Evolutionary conservation across 2,329 filamentous ascomycete species (phyloP).

Genomic region (Ciborinia camelliae): DNA sequence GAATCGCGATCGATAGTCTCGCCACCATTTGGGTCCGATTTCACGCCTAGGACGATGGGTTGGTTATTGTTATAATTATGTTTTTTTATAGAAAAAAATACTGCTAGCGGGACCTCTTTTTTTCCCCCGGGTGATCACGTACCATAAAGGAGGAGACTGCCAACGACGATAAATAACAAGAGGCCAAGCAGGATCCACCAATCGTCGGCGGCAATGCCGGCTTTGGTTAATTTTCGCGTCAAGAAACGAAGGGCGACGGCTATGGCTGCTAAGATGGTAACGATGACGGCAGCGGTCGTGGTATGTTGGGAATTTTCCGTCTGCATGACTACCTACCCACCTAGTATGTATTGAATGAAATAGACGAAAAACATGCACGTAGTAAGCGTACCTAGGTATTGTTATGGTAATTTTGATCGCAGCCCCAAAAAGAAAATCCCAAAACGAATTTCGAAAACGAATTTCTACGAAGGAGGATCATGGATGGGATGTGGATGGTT

Average conservation of each 20-base stretch:
- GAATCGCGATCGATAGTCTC: conserved; percentile 18
- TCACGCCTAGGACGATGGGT: conserved; percentile 8
- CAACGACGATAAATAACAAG: not conserved
- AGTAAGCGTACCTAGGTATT: no score
- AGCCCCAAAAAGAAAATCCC: not conserved
- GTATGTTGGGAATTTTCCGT: conserved; percentile 7
- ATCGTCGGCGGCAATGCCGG: conserved; percentile 19
- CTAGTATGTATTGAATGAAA: no score
- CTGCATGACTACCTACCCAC: conserved; percentile 9
- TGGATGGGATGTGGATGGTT: no score
- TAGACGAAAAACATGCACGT: not conserved
- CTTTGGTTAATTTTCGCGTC: conserved; percentile 12
- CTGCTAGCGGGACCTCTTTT: no score
- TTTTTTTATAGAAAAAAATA: no score
- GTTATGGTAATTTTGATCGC: not conserved
- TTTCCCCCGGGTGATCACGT: no score
- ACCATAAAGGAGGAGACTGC: conserved; percentile 17
- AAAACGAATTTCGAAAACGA: no score
- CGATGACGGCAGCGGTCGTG: conserved; percentile 9
- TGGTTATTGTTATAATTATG: no score
- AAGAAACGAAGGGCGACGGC: conserved; percentile 21
- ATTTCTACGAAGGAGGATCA: not conserved
- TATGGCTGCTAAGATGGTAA: conserved; percentile 13
- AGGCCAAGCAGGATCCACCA: conserved; percentile 21
- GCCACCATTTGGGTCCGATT: conserved; percentile 13